Evolutionary conservation across 2,329 filamentous ascomycete species (phyloP).

Genomic region (Calonectria pauciramosa): DNA sequence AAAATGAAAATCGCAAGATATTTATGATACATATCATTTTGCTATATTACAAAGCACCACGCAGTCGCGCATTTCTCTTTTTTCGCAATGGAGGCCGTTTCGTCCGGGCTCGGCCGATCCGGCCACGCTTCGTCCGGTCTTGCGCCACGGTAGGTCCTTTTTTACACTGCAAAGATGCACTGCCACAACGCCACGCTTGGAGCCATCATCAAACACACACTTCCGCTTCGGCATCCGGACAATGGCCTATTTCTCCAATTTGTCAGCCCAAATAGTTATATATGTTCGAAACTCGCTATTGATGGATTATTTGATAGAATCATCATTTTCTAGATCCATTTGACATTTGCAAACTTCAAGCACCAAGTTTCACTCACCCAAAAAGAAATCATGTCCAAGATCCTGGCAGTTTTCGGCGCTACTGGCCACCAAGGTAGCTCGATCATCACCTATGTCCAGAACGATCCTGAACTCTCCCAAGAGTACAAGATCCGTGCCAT

Average conservation of each 20-base stretch:
- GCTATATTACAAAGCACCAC: background rate
- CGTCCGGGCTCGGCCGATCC: background rate
- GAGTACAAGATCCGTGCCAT: conserved; percentile 64
- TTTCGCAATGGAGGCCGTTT: background rate
- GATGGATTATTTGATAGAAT: background rate
- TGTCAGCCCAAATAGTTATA: background rate
- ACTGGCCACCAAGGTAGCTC: conserved; percentile 67
- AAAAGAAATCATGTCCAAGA: conserved; percentile 45
- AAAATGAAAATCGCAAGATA: background rate
- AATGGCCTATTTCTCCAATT: background rate
- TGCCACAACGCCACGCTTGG: background rate
- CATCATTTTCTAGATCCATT: background rate
- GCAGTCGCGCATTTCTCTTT: background rate
- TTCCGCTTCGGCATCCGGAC: background rate
- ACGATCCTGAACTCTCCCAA: conserved; percentile 58
- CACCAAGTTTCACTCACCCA: background rate
- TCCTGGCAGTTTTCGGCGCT: conserved; percentile 63
- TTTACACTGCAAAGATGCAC: background rate
- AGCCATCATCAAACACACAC: background rate
- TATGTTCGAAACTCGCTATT: background rate
- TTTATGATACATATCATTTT: background rate
- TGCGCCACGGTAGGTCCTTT: background rate
- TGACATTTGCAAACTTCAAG: background rate
- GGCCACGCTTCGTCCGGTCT: background rate
- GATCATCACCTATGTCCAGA: conserved; percentile 60